Evolutionary conservation across 2,329 filamentous ascomycete genomes (phyloP).

Genomic region (Aspergillus sp.): DNA sequence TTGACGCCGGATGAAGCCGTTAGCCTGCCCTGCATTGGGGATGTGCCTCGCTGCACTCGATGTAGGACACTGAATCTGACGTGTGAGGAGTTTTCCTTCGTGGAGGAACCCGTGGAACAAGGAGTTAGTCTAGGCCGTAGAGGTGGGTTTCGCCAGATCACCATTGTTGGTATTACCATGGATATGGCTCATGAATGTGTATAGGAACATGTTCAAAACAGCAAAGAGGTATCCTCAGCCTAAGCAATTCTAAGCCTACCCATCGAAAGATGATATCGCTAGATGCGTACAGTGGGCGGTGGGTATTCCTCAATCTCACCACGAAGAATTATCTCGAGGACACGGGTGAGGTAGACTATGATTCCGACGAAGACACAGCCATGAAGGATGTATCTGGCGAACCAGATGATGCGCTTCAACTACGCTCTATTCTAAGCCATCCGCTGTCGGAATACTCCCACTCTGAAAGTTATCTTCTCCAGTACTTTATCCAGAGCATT

Average conservation of each 20-base stretch:
- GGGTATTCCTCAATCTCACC: conserved; percentile 29
- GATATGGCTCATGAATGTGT: too few species aligned
- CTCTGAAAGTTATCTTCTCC: conserved; percentile 23
- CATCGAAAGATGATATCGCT: conserved; percentile 1
- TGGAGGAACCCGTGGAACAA: conserved; percentile 35
- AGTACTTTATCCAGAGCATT: conserved; percentile 34
- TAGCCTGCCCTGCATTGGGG: conserved; percentile 36
- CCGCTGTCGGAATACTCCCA: conserved; percentile 16
- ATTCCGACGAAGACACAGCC: not conserved
- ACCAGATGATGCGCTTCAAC: not conserved
- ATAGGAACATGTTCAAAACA: too few species aligned
- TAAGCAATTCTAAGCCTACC: too few species aligned
- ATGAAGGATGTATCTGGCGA: too few species aligned
- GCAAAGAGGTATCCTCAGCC: too few species aligned
- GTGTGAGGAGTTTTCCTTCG: conserved; percentile 31
- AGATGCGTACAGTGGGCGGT: conserved; percentile 11
- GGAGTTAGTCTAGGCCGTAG: conserved; percentile 28
- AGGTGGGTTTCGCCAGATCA: conserved; percentile 16
- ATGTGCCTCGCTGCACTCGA: conserved; percentile 31
- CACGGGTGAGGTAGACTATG: too few species aligned
- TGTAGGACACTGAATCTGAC: conserved; percentile 28
- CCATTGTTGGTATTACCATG: too few species aligned
- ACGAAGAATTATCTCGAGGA: conserved; percentile 10
- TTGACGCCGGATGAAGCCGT: conserved; percentile 5
- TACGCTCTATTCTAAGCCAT: conserved; percentile 3